phyloP scores from a whole-genome alignment of 2,329 filamentous ascomycete genomes.

The Fusarium chuoi region DNA sequence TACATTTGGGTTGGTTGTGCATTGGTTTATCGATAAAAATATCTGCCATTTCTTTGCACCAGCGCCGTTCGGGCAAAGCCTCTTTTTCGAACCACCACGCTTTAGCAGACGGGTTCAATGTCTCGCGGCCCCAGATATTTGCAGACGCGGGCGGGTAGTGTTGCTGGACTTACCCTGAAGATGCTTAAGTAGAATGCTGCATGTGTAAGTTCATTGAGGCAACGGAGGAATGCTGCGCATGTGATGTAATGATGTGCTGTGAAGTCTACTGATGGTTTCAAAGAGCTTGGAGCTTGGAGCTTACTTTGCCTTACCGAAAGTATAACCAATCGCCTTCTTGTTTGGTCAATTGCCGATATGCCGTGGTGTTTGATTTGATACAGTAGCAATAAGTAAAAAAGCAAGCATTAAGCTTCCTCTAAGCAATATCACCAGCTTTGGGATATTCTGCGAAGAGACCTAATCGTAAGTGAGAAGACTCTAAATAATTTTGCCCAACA shows the following conservation, averaged over 20 bases:
- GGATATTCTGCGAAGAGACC: neutral
- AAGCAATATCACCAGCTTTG: neutral
- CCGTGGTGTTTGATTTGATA: neutral
- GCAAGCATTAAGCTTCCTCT: neutral
- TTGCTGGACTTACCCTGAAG: conserved; percentile 24
- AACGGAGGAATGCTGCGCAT: conserved; percentile 33
- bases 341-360: neutral
- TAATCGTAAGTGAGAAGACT: neutral
- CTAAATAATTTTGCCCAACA: conserved; percentile 15
- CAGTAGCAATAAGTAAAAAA: conserved; percentile 9
- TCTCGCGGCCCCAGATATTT: conserved; percentile 24
- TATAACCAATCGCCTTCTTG: neutral
- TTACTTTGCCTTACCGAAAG: neutral
- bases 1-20: conserved; percentile 22
- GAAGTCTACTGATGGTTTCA: neutral
- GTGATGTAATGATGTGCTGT: conserved; percentile 38
- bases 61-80: conserved; percentile 28
- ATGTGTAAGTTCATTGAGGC: conserved; percentile 26
- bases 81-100: conserved; percentile 14
- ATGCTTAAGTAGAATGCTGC: conserved; percentile 11
- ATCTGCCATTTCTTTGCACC: conserved; percentile 35
- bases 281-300: neutral
- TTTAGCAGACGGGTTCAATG: conserved; percentile 13
- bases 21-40: conserved; percentile 41
- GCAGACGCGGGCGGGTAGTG: conserved; percentile 20